Percentiles rank a stretch among this genome's conserved stretches.
Evolutionary conservation across 495 filamentous ascomycete species (phyloP).

Genomic region (Hyaloscypha finlandica): DNA sequence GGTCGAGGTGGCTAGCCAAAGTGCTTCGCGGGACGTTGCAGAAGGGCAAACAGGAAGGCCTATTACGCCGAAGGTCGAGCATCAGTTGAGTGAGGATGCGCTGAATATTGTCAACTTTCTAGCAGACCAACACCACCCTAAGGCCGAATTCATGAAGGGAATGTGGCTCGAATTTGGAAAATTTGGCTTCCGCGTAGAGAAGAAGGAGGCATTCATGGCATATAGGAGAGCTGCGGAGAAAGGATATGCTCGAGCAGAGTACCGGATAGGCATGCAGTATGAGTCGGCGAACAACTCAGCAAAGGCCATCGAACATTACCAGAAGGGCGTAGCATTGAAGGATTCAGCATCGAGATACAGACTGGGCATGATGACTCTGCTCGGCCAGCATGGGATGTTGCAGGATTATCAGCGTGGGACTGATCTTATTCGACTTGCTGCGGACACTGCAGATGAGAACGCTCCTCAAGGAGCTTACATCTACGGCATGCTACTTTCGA

Average conservation of each 20-base stretch:
- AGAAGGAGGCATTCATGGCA: constrained; percentile 86
- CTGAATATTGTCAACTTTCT: constrained; percentile 89
- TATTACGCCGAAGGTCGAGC: constrained; percentile 81
- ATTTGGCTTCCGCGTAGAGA: constrained; percentile 84
- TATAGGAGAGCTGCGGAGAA: constrained; percentile 85
- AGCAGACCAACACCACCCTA: constrained; percentile 87
- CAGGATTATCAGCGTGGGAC: constrained; percentile 80
- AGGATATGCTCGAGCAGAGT: constrained; percentile 92
- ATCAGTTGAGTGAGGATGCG: constrained; percentile 83
- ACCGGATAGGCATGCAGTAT: constrained; percentile 97
- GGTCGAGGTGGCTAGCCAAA: constrained; percentile 76
- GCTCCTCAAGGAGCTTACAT: constrained; percentile 97
- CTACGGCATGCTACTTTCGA: constrained; percentile 90
- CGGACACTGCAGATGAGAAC: constrained; percentile 92
- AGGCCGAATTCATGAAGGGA: constrained; percentile 89
- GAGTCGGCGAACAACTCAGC: constrained; percentile 88
- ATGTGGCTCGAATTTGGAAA: constrained; percentile 99
- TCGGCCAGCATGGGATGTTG: constrained; percentile 86
- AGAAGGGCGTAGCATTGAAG: constrained; percentile 68
- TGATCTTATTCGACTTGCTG: constrained; percentile 77
- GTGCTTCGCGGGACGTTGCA: constrained; percentile 31
- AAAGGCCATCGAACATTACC: constrained; percentile 90
- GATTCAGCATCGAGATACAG: constrained; percentile 96
- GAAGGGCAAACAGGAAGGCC: constrained; percentile 59
- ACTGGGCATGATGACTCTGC: constrained; percentile 94